Conservation (phyloP, 805 yeast species). For the Kregervanrija pseudodelftensis region DNA sequence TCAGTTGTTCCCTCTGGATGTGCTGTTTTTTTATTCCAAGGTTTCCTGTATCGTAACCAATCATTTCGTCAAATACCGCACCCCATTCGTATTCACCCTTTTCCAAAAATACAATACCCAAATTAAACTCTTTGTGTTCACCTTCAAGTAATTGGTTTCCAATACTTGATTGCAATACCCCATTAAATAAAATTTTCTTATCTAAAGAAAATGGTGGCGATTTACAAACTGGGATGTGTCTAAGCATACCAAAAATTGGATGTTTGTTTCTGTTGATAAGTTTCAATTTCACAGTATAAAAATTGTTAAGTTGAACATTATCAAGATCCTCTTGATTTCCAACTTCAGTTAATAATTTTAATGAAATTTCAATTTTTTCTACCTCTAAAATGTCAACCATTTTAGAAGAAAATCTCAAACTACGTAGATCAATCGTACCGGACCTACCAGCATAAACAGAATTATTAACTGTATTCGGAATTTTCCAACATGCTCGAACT, state of each 20-base stretch:
- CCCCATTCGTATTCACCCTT: conserved; percentile 84
- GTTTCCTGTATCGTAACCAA: conserved; percentile 17
- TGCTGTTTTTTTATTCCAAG: conserved; percentile 26
- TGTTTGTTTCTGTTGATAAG: conserved; percentile 41
- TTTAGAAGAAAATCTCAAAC: conserved; percentile 50
- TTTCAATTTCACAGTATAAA: conserved; percentile 42
- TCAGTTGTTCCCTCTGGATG: conserved; percentile 32
- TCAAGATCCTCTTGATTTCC: conserved; percentile 15
- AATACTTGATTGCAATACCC: conserved; percentile 55
- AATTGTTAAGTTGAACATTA: conserved; percentile 36
- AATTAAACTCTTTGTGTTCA: conserved; percentile 31
- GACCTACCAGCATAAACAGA: conserved; percentile 27
- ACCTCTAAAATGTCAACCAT: conserved; percentile 52
- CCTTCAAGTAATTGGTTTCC: conserved; percentile 37
- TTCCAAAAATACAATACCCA: conserved; percentile 62
- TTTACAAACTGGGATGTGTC: conserved; percentile 47
- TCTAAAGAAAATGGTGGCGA: conserved; percentile 32
- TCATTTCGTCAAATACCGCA: conserved; percentile 43
- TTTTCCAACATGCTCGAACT: conserved; percentile 62
- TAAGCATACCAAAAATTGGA: conserved; percentile 44
- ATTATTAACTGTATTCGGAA: conserved; percentile 19
- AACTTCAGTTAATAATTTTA: conserved; percentile 22
- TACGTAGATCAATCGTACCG: conserved; percentile 63
- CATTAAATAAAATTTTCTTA: conserved; percentile 61
- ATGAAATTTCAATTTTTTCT: conserved; percentile 39